phyloP scores from a whole-genome alignment of 805 yeast genomes.

The Candida alai region DNA sequence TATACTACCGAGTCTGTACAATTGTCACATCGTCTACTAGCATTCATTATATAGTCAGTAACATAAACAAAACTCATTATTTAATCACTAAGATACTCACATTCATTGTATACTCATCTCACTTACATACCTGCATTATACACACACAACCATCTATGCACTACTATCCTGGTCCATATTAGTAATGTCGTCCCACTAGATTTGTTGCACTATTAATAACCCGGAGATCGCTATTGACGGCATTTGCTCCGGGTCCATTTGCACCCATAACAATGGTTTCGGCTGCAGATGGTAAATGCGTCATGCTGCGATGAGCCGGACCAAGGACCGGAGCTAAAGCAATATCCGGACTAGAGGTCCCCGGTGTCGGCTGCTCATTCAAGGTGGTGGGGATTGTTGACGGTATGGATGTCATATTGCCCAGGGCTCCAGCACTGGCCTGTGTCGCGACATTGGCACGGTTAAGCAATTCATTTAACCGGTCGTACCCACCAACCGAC shows the following conservation, averaged over 20 bases:
- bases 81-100: too few species aligned
- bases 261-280: slow-evolving; percentile 5
- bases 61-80: too few species aligned
- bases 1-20: too few species aligned
- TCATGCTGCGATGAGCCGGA: slow-evolving; percentile 20
- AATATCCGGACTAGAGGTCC: slow-evolving; percentile 5
- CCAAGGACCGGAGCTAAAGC: slow-evolving; percentile 10
- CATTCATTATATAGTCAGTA: too few species aligned
- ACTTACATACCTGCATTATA: too few species aligned
- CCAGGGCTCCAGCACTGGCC: slow-evolving; percentile 19
- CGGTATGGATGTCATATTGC: slow-evolving; percentile 28
- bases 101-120: too few species aligned
- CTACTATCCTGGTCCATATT: too few species aligned
- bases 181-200: too few species aligned
- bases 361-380: slow-evolving; percentile 12
- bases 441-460: slow-evolving; percentile 29
- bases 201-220: slow-evolving; percentile 10
- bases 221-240: slow-evolving; percentile 7
- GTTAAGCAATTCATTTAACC: slow-evolving; percentile 39
- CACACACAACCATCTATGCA: too few species aligned
- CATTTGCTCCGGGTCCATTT: not conserved
- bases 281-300: slow-evolving; percentile 21
- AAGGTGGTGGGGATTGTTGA: slow-evolving; percentile 40
- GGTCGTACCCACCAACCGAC: slow-evolving; percentile 45
- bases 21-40: too few species aligned